These are phyloP conservation scores for Cryptococcus neoformans DNA, from an alignment of 1,284 basidiomycete species.

Conservation along the genomic window DNA sequence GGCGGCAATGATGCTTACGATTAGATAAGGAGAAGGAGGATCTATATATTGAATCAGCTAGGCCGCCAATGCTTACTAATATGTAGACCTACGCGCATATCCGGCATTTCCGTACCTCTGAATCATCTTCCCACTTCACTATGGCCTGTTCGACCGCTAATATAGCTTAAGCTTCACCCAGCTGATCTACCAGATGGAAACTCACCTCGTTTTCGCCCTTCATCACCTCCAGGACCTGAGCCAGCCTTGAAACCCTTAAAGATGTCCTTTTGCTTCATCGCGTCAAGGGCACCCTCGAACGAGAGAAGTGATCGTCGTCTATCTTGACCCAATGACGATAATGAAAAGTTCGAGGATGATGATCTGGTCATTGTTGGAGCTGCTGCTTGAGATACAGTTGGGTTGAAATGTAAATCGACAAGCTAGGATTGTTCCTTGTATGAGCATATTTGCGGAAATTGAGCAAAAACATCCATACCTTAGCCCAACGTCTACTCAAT, in stretches of 20 bases:
- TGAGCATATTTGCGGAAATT: neutral
- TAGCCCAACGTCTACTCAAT: slow-evolving; percentile 75
- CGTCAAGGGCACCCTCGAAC: slow-evolving; percentile 39
- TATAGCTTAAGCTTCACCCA: neutral
- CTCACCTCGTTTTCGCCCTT: slow-evolving; percentile 45
- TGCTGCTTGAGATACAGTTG: slow-evolving; percentile 19
- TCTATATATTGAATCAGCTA: slow-evolving; percentile 44
- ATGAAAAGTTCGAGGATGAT: slow-evolving; percentile 28
- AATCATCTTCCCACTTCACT: slow-evolving; percentile 92
- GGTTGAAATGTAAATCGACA: slow-evolving; percentile 75
- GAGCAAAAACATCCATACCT: slow-evolving; percentile 48
- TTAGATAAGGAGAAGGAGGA: slow-evolving; percentile 84
- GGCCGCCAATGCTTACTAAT: neutral
- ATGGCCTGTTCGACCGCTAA: slow-evolving; percentile 83
- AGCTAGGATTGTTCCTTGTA: slow-evolving; percentile 48
- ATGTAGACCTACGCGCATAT: slow-evolving; percentile 67
- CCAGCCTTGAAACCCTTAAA: slow-evolving; percentile 57
- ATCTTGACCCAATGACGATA: slow-evolving; percentile 18
- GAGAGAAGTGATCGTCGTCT: slow-evolving; percentile 26
- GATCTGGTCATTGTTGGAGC: slow-evolving; percentile 23
- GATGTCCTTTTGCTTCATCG: slow-evolving; percentile 43
- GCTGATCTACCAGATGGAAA: neutral
- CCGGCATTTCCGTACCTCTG: slow-evolving; percentile 69
- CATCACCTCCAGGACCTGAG: slow-evolving; percentile 56
- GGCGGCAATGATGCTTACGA: slow-evolving; percentile 93